These are phyloP conservation scores for Curvularia sp. DNA, from an alignment of 2,329 filamentous ascomycete species.

Conservation along the genomic window DNA sequence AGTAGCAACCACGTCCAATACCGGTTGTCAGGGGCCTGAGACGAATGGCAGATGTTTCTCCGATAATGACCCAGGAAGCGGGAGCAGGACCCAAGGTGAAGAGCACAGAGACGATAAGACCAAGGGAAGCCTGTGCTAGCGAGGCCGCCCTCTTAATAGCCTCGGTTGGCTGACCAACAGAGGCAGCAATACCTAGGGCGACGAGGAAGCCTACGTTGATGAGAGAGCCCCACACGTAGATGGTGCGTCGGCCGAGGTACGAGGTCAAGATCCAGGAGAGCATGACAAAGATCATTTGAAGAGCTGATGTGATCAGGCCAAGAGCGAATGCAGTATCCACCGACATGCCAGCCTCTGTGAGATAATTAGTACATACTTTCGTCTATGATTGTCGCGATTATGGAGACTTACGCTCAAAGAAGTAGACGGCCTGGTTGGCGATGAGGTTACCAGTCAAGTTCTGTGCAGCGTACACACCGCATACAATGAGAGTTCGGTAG, in stretches of 20 bases:
- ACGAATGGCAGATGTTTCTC: slow-evolving; percentile 70
- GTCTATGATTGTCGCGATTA: too few species aligned
- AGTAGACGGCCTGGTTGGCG: slow-evolving; percentile 68
- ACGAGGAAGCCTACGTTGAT: slow-evolving; percentile 64
- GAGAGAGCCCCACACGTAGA: slow-evolving; percentile 67
- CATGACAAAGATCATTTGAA: slow-evolving; percentile 69
- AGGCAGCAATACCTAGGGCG: slow-evolving; percentile 66
- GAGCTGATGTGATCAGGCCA: slow-evolving; percentile 69
- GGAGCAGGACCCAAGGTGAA: slow-evolving; percentile 69
- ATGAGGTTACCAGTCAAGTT: slow-evolving; percentile 69
- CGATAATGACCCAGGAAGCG: slow-evolving; percentile 71
- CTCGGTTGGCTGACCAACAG: slow-evolving; percentile 50
- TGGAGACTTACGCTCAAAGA: slow-evolving; percentile 57
- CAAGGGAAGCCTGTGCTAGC: slow-evolving; percentile 66
- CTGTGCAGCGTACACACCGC: slow-evolving; percentile 65
- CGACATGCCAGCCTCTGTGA: slow-evolving; percentile 62
- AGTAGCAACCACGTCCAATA: slow-evolving; percentile 69
- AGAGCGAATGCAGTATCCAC: slow-evolving; percentile 65
- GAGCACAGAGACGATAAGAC: slow-evolving; percentile 69
- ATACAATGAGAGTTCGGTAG: slow-evolving; percentile 63
- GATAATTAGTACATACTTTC: background rate
- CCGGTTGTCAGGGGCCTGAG: slow-evolving; percentile 71
- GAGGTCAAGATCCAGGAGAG: slow-evolving; percentile 71
- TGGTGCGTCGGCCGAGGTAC: slow-evolving; percentile 68
- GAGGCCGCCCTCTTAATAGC: slow-evolving; percentile 43